Base-by-base conservation (phyloP, 148 eudicot species). In the Fallopia convolvulus region DNA sequence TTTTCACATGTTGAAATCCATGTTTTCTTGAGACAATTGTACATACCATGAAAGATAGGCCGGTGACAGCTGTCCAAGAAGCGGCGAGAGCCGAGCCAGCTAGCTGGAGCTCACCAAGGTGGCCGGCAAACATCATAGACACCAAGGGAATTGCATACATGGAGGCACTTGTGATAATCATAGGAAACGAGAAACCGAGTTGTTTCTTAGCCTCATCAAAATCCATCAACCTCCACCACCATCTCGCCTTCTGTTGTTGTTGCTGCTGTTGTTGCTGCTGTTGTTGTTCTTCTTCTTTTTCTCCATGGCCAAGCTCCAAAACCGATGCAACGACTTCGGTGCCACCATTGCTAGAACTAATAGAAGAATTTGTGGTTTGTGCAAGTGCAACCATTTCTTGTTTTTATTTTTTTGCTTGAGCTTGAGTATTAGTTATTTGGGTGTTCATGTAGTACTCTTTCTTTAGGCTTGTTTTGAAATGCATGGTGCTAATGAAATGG, bases 101-200 rank as follows among this genome's bases (percentile, higher is more conserved):
- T n/a, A 94, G 94, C 77, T 90, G 80, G 15, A 86, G 88, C 13
- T 90, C 88, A 15, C 97, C 98, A 23, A 89, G 90, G 76, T 94
- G 98, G 61, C 94, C 98, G 7, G 91, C 97, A 74, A 92, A 90
- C 98, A 94, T 91, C 66, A 92, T 91, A 0, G 93, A 86, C 23
- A 88, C 82, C 39, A 91, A 55, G 8, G 93, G 93, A 39, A 94
- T 92, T 26, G 83, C 65, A 55, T 86, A 87, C 72, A 85, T 91
- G 18, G 82, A 85, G 26, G 89, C 84, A 46, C 89, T 91, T 4
- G 94, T 94, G 0, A 90, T 48, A 0, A 94, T 88, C 98, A 94
- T 89, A 0, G 97, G 98, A n/a, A 92, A 39, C 7, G 98, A 84
- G 50, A 86, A 79, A 56, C 84, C 9, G 0, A 87, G 58, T 83